phyloP scores from a whole-genome alignment of 805 yeast genomes.

The Candida silvicultrix region DNA sequence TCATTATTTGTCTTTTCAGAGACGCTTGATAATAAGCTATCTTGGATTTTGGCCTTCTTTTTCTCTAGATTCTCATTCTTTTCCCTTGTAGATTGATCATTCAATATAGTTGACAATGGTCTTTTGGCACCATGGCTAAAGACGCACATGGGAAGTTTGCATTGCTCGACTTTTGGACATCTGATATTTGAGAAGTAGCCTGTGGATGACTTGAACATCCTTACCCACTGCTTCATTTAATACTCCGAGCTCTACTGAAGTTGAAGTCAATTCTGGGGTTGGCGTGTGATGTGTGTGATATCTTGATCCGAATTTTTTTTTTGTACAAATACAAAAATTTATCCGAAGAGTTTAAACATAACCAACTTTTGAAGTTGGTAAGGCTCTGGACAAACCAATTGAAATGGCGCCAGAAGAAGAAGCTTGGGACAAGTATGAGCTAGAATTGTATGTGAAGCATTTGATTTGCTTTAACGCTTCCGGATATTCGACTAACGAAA shows the following conservation, averaged over 20 bases:
- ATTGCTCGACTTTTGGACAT: slow-evolving; percentile 23
- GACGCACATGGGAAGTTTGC: slow-evolving; percentile 26
- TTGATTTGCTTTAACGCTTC: background rate
- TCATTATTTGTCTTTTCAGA: background rate
- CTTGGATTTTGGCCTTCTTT: background rate
- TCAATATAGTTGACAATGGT: slow-evolving; percentile 1
- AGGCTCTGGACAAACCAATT: too few species aligned
- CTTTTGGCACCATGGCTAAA: slow-evolving; percentile 19
- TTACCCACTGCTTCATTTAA: background rate
- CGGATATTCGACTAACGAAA: background rate
- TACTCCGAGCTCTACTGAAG: background rate
- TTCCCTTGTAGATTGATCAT: background rate
- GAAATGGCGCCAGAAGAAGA: slow-evolving; percentile 1
- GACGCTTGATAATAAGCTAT: background rate
- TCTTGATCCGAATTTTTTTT: background rate
- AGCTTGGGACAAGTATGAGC: slow-evolving; percentile 2
- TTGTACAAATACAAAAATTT: background rate
- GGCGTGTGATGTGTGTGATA: background rate
- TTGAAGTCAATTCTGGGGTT: background rate
- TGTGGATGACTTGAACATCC: slow-evolving; percentile 21
- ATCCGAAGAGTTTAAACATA: too few species aligned
- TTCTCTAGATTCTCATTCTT: background rate
- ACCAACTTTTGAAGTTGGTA: too few species aligned
- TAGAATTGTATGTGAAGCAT: slow-evolving; percentile 5
- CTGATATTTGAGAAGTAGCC: slow-evolving; percentile 12